A percentile compares a stretch with the other conserved stretches of the same genome.
phyloP scores from a whole-genome alignment of 1,284 basidiomycete species.

The Ustilago lituana region DNA sequence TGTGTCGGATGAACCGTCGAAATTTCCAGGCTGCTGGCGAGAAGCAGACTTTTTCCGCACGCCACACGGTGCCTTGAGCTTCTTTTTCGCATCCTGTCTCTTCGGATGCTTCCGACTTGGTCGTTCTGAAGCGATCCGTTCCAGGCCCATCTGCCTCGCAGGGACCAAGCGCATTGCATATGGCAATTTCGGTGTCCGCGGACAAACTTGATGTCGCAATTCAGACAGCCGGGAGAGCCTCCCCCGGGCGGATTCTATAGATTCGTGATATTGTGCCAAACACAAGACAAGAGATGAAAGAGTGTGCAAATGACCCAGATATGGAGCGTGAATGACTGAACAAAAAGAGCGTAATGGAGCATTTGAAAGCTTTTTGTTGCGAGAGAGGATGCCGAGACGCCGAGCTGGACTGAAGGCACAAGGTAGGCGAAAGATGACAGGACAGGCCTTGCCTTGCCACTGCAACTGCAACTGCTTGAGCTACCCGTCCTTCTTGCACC shows the following conservation, averaged over 20 bases:
- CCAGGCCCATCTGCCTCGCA: too few species aligned
- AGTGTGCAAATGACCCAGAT: not conserved
- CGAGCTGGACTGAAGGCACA: too few species aligned
- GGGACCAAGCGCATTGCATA: too few species aligned
- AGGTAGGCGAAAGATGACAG: not conserved
- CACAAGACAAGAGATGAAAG: not conserved
- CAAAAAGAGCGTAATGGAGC: constrained; percentile 1
- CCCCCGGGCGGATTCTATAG: constrained; percentile 16
- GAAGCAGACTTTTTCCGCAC: not conserved
- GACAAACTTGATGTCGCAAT: constrained; percentile 1
- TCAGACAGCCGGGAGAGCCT: not conserved
- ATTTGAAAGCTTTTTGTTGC: not conserved
- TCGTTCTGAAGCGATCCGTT: not conserved
- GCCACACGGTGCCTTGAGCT: not conserved
- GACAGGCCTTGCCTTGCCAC: too few species aligned
- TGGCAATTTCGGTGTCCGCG: too few species aligned
- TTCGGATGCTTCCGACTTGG: constrained; percentile 9
- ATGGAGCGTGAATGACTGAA: constrained; percentile 8
- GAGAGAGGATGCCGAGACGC: not conserved
- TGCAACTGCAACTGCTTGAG: too few species aligned
- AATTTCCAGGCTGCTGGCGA: not conserved
- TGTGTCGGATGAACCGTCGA: constrained; percentile 9
- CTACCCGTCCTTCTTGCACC: too few species aligned
- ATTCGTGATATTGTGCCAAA: constrained; percentile 20
- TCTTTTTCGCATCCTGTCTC: not conserved